These are phyloP conservation scores for Wickerhamomyces sp. DNA, from an alignment of 1,139 yeast genomes.

Conservation along the genomic window DNA sequence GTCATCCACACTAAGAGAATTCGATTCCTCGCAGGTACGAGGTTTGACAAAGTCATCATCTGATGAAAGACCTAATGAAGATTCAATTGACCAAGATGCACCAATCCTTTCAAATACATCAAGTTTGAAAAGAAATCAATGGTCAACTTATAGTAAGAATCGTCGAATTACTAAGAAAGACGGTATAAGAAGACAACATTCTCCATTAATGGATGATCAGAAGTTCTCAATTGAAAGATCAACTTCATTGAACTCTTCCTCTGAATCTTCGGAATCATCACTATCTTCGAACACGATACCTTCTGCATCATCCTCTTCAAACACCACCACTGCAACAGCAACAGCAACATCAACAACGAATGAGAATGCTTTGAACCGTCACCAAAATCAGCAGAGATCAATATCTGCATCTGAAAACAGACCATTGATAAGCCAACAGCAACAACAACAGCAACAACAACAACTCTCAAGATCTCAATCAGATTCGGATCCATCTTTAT, in stretches of 20 bases:
- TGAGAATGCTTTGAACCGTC: neutral
- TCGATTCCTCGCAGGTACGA: too few relatives aligned
- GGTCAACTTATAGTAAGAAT: constrained; percentile 32
- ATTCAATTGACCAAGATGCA: constrained; percentile 21
- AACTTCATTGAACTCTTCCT: neutral
- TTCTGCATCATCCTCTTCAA: neutral
- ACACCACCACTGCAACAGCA: constrained; percentile 4
- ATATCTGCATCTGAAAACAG: neutral
- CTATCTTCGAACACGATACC: constrained; percentile 2
- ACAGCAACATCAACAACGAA: constrained; percentile 1
- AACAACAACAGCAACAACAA: neutral
- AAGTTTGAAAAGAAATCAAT: constrained; percentile 29
- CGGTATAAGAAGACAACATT: constrained; percentile 13
- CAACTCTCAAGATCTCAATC: constrained; percentile 16
- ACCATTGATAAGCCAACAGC: neutral
- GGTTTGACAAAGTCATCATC: neutral
- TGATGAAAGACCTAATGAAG: constrained; percentile 4
- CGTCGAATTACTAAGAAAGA: constrained; percentile 13
- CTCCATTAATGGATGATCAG: constrained; percentile 17
- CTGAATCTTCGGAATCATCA: constrained; percentile 4
- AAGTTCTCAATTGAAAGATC: neutral
- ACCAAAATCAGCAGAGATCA: constrained; percentile 4
- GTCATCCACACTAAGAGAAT: too few relatives aligned
- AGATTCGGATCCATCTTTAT: constrained; percentile 5
- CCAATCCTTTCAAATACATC: constrained; percentile 22